Base-by-base conservation (phyloP, 1,284 basidiomycete genomes). In the Trametes versicolor region DNA sequence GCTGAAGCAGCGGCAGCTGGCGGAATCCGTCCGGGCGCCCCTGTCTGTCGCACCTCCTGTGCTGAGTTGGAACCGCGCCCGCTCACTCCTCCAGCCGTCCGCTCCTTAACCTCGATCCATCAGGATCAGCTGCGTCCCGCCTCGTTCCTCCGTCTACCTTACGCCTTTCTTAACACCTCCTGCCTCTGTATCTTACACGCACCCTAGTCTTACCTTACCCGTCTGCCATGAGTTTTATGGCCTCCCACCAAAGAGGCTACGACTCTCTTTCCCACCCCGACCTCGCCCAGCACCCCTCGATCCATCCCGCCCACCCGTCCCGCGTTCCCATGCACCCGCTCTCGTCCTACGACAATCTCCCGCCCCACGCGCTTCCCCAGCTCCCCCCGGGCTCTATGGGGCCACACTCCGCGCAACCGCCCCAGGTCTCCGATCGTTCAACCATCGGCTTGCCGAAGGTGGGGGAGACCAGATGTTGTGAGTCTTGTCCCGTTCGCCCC, bases 381-480 rank as follows among this genome's bases (percentile, higher is more conserved):
- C 32, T 67, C 62, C 58, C 68, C 63, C 27, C 65, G 66, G 39
- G 43, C 51, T 34, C 58, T 51, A 68, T 68, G 69, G 61, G 52
- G 43, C 62, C 62, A 56, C 64, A 62, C 72, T 68, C 65, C 67
- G 69, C 64, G 27, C 63, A 67, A 19, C 52, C 62, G 32, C 62
- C 69, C 45, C 70, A 71, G 23, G 51, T 60, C 62, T 56, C 69
- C 69, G 75, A 77, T 75, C 75, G 72, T 61, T 53, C 70, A 27
- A n/a, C 70, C n/a, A 68, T 69, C 68, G 19, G 62, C 39, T 73
- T 79, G 29, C 90, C 89, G 67, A 87, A 85, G 76, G 73, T 89
- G 64, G 89, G 87, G 63, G 83, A 91, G 74, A 90, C 88, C 65
- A 87, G 91, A 71, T 93, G 91, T 73, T 92, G 91, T 92, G 73